Evolutionary conservation across 345 rosid genomes (phyloP), one percentile per base, ranked within the genome.

Genomic region (Euclidium syriacum): DNA sequence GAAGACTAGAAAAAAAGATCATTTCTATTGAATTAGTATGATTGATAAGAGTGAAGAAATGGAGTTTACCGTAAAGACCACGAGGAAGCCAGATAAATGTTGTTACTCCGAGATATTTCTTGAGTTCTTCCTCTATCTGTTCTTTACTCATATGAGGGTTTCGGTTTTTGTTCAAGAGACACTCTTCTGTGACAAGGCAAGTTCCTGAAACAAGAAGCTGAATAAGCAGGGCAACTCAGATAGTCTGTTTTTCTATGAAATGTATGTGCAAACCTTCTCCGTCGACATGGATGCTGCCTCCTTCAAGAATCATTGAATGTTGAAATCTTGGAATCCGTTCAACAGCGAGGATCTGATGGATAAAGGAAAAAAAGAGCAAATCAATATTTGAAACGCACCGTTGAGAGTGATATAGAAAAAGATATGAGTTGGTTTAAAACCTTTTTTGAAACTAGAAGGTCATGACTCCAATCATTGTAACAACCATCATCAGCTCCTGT

Each of bases 261-360:
- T 30, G 52, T 64, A 11, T n/a, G 8, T 32, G 1, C 64, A 68
- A 61, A 90, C 99, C 99, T 84, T 90, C 97, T 61, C 99, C 99
- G 19, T 90, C 99, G 7, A 94, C 99, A 64, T 94, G 96, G 73
- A 94, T 94, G 81, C 99, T 90, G 76, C 99, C 99, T 47, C 97
- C 99, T 90, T 94, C 99, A 70, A 90, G 99, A 71, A 90, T 71
- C 73, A 94, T 80, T 8, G 77, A 53, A 12, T 90, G 81, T 6
- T 74, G 67, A 76, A 94, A 87, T 41, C 90, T 80, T 6, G 96
- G 95, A 61, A 81, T 63, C 67, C 78, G 83, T 79, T 94, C 96
- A 67, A 71, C 55, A 70, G 43, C 71, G 54, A 94, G 78, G 73
- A 94, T 90, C 99, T 94, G 61, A 71, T 22, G 3, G 71, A 58